Conservation (phyloP, 257 asterid species). For the Solanum infundibuliforme region DNA sequence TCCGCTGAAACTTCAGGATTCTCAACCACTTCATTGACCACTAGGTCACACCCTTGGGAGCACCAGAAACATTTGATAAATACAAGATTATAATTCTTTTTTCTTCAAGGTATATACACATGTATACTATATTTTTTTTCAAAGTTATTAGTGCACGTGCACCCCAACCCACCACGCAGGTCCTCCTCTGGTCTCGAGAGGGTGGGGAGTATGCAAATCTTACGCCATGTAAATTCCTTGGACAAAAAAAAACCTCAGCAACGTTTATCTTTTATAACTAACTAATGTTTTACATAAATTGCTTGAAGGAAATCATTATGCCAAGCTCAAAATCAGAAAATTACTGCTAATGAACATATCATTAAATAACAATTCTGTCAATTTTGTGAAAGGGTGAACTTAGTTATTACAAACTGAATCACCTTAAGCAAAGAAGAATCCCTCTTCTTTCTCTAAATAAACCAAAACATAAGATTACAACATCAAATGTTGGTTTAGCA, state of each 20-base stretch:
- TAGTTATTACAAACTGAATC: background rate
- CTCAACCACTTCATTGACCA: too few species aligned
- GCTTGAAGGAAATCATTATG: background rate
- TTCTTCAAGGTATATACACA: background rate
- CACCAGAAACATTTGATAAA: background rate
- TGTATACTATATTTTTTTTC: background rate
- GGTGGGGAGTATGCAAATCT: background rate
- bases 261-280: background rate
- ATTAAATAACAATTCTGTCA: background rate
- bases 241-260: fast-evolving
- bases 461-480: background rate
- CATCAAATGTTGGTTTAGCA: background rate
- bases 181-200: background rate
- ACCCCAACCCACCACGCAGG: background rate
- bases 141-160: background rate
- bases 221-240: background rate
- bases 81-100: background rate
- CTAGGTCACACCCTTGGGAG: background rate
- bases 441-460: background rate
- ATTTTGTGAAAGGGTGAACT: background rate
- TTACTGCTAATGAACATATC: background rate
- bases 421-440: background rate
- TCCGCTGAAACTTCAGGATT: fast-evolving
- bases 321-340: background rate
- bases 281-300: background rate